Percentiles rank a stretch among this genome's conserved stretches.
phyloP scores from a whole-genome alignment of 345 rosid species.

The Boechera retrofracta region DNA sequence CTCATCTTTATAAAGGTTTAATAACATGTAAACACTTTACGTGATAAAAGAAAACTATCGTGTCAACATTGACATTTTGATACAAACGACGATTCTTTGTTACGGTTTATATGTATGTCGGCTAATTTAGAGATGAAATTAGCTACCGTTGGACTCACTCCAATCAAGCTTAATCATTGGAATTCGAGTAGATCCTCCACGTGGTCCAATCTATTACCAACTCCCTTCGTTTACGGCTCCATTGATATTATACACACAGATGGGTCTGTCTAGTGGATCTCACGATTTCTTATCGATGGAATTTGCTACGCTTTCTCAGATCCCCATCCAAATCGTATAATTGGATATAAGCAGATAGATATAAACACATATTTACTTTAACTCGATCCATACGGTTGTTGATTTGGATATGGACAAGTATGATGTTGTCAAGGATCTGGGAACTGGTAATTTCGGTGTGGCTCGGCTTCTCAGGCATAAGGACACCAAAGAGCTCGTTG shows the following conservation, averaged over 20 bases:
- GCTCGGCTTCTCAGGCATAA: conserved; percentile 82
- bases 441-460: conserved; percentile 89
- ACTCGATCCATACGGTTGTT: neutral
- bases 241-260: conserved; percentile 25
- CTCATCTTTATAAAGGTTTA: too few relatives aligned
- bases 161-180: neutral
- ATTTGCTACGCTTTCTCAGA: conserved; percentile 24
- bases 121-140: conserved; percentile 9
- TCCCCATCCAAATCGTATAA: conserved; percentile 5
- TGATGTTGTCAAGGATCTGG: conserved; percentile 80
- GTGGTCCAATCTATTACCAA: conserved; percentile 34
- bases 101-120: neutral
- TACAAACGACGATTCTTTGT: neutral
- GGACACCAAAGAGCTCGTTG: conserved; percentile 85
- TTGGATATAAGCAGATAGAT: neutral
- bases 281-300: conserved; percentile 18
- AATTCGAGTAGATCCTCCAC: conserved; percentile 36
- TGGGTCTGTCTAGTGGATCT: conserved; percentile 30
- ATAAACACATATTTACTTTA: neutral
- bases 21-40: too few relatives aligned
- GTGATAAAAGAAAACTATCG: too few relatives aligned
- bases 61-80: neutral
- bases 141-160: conserved; percentile 17
- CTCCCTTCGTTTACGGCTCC: conserved; percentile 24
- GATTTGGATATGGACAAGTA: conserved; percentile 65